Percentiles rank a stretch among this genome's conserved stretches.
These are phyloP conservation scores for Diplodia corticola DNA, from an alignment of 2,329 filamentous ascomycete species.

Conservation along the genomic window DNA sequence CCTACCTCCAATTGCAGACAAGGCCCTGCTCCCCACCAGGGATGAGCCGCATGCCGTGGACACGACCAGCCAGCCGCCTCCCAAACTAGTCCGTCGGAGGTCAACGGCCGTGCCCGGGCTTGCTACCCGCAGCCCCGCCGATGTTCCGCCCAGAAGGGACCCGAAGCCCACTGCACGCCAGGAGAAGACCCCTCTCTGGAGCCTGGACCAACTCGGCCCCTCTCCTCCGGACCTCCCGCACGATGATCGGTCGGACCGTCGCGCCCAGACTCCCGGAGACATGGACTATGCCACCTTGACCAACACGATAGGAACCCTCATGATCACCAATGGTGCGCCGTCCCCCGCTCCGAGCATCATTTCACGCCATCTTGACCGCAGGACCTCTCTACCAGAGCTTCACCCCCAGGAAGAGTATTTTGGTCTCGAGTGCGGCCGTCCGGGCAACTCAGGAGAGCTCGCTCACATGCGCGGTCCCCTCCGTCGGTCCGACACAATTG, in stretches of 20 bases:
- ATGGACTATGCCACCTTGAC: constrained; percentile 46
- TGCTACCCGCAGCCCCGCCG: constrained; percentile 36
- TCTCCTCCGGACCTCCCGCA: constrained; percentile 32
- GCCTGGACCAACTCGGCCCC: constrained; percentile 28
- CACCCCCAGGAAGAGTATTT: background rate
- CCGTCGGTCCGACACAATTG: background rate
- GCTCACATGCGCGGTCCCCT: background rate
- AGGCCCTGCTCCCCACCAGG: constrained; percentile 24
- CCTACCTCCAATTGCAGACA: constrained; percentile 10
- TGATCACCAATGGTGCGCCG: constrained; percentile 49
- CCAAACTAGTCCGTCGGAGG: constrained; percentile 37
- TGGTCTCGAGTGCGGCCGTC: background rate
- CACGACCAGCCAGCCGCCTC: constrained; percentile 28
- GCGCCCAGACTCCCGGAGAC: constrained; percentile 45
- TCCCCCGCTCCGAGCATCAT: constrained; percentile 46
- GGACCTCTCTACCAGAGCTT: constrained; percentile 19
- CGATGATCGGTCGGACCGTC: constrained; percentile 32
- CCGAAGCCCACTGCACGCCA: constrained; percentile 28
- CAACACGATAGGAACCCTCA: constrained; percentile 44
- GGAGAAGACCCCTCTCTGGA: constrained; percentile 38
- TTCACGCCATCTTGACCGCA: constrained; percentile 8
- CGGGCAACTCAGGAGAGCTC: background rate
- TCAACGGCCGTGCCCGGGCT: constrained; percentile 45
- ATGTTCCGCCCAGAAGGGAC: constrained; percentile 39
- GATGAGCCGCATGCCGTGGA: constrained; percentile 23